These are phyloP conservation scores for Debaryomycetaceae sp. DNA, from an alignment of 1,139 yeast genomes.

Conservation along the genomic window DNA sequence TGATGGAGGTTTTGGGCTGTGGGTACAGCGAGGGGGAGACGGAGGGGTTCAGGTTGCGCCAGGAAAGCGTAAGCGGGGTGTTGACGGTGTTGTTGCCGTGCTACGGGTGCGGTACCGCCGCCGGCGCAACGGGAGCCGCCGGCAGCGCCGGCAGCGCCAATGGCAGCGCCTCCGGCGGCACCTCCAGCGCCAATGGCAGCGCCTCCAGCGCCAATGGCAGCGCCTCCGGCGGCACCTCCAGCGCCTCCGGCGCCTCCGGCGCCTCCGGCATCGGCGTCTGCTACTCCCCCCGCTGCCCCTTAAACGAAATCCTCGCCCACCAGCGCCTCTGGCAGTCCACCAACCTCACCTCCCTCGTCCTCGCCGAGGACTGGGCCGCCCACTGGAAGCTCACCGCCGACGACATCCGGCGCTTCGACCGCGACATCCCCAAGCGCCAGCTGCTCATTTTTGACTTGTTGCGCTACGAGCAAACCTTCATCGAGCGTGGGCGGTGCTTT, in stretches of 20 bases:
- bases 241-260: not conserved
- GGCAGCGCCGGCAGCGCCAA: slow-evolving; percentile 29
- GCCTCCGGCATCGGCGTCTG: slow-evolving; percentile 21
- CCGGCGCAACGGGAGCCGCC: slow-evolving; percentile 13
- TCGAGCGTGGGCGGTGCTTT: slow-evolving; percentile 65
- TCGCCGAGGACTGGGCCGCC: slow-evolving; percentile 65
- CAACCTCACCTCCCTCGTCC: slow-evolving; percentile 32
- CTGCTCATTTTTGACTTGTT: slow-evolving; percentile 75
- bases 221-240: slow-evolving; percentile 25
- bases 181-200: slow-evolving; percentile 14
- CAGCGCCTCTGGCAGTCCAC: slow-evolving; percentile 30
- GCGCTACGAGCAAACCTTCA: slow-evolving; percentile 69
- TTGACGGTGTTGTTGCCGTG: not conserved
- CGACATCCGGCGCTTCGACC: slow-evolving; percentile 51
- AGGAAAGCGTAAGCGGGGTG: slow-evolving; percentile 1
- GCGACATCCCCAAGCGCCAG: slow-evolving; percentile 59
- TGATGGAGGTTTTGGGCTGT: slow-evolving; percentile 45
- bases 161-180: slow-evolving; percentile 28
- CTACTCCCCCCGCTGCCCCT: slow-evolving; percentile 34
- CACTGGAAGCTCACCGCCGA: slow-evolving; percentile 67
- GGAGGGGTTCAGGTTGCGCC: slow-evolving; percentile 5
- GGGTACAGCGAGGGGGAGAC: slow-evolving; percentile 47
- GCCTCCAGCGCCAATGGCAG: slow-evolving; percentile 8
- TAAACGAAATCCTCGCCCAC: slow-evolving; percentile 35
- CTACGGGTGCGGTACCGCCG: not conserved